These are phyloP conservation scores for Suillus hirtellus DNA, from an alignment of 768 basidiomycete species.

Conservation along the genomic window DNA sequence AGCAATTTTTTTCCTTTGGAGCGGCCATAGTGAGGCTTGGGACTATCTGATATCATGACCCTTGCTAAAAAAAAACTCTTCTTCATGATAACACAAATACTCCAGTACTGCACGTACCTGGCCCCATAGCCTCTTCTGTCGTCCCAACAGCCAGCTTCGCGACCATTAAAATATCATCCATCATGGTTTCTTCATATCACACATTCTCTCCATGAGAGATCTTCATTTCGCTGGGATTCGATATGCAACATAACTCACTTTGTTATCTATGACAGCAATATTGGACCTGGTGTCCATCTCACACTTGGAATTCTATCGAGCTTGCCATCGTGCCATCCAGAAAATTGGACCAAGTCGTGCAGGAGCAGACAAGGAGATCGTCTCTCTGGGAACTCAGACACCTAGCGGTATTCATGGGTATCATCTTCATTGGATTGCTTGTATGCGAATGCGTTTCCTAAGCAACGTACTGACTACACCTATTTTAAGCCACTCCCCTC, in stretches of 20 bases:
- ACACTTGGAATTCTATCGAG: slow-evolving; percentile 45
- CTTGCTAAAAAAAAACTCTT: neutral
- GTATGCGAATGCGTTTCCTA: slow-evolving; percentile 22
- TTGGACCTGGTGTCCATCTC: slow-evolving; percentile 30
- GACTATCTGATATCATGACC: neutral
- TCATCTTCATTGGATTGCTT: slow-evolving; percentile 37
- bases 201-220: slow-evolving; percentile 34
- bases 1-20: neutral
- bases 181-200: slow-evolving; percentile 1
- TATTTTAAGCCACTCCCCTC: slow-evolving; percentile 36
- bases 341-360: slow-evolving; percentile 35
- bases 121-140: neutral
- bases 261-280: slow-evolving; percentile 29
- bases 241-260: slow-evolving; percentile 35
- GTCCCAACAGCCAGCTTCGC: neutral
- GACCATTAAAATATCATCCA: neutral
- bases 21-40: neutral
- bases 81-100: neutral
- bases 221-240: slow-evolving; percentile 35
- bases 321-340: slow-evolving; percentile 44
- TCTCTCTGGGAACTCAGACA: slow-evolving; percentile 42
- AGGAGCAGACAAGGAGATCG: slow-evolving; percentile 33
- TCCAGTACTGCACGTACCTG: neutral
- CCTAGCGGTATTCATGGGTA: slow-evolving; percentile 41
- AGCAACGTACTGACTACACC: slow-evolving; percentile 2